Evolutionary conservation across 1,284 basidiomycete genomes (phyloP), one percentile per base, ranked within the genome.

Genomic region (Leccinum insigne): DNA sequence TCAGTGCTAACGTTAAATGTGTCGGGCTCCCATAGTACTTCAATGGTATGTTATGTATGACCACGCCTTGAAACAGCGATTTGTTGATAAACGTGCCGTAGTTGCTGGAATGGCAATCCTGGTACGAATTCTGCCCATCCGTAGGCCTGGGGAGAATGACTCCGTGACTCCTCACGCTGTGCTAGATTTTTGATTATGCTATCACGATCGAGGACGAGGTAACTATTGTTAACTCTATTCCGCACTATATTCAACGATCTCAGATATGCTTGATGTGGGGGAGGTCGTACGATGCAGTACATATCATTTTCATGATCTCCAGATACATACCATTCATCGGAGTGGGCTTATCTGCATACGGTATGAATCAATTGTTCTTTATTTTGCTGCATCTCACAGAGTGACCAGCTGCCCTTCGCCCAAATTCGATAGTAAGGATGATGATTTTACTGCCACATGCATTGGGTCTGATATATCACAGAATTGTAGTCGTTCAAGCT

Each of bases 131-230:
- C 14, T 47, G 44, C 9, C 5, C 21, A 29, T 47, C 18, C 42
- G 9, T 11, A 9, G 18, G 32, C 32, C 32, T 35, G 32, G 4
- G 58, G 21, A 6, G 21, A 26, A 60, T 26, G 8, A 11, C 4
- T 60, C 16, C 14, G 14, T 47, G 44, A 47, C 23, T 9, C 32
- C n/a, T 11, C 40, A 10, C n/a, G n/a, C 9, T 13, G 21, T 26
- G 14, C 13, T 13, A 60, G 59, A 47, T 60, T 18, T 60, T 60
- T 18, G 59, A 60, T 60, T 60, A 47, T 60, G 42, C 42, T 13
- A 44, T 60, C 58, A 60, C 58, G 11, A 16, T 60, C 38, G 40
- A 60, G 8, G 58, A 60, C 23, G 59, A 60, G 59, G 59, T 47
- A 47, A 47, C 21, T 5, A n/a, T 7, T 26, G 5, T 47, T 16